A percentile compares a stretch with the other conserved stretches of the same genome.
These are phyloP conservation scores for Nicotiana rustica DNA, from an alignment of 305 asterid genomes.

Conservation along the genomic window DNA sequence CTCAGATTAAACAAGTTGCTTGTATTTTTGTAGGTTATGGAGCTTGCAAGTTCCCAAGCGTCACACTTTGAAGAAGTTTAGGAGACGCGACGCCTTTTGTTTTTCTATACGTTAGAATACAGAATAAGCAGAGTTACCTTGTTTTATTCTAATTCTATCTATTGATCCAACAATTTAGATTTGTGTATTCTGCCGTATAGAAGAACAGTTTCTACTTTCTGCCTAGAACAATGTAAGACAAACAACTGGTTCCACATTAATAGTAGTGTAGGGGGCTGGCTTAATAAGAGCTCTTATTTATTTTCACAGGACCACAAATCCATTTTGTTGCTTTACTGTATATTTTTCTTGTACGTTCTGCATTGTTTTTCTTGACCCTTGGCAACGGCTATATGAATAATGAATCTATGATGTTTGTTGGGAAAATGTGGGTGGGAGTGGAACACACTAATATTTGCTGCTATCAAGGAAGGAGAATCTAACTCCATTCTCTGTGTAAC, in stretches of 20 bases:
- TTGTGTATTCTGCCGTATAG: slow-evolving; percentile 16
- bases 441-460: slow-evolving; percentile 10
- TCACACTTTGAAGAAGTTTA: slow-evolving; percentile 48
- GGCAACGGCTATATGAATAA: neutral
- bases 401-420: neutral
- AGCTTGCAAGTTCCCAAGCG: slow-evolving; percentile 70
- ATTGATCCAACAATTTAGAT: neutral
- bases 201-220: neutral
- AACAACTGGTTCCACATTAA: neutral
- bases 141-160: neutral
- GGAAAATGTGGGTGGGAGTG: slow-evolving; percentile 1
- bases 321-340: neutral
- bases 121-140: neutral
- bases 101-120: slow-evolving; percentile 12
- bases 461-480: neutral
- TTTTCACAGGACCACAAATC: neutral
- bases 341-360: neutral
- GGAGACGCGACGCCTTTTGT: neutral
- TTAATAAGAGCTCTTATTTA: neutral
- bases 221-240: neutral
- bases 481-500: slow-evolving; percentile 19
- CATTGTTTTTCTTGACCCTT: neutral
- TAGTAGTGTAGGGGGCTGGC: neutral
- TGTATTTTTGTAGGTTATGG: slow-evolving; percentile 59
- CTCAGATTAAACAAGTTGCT: neutral